These are phyloP conservation scores for Phytophthora agathidicida DNA, from an alignment of 352 stramenopile species.

Conservation along the genomic window DNA sequence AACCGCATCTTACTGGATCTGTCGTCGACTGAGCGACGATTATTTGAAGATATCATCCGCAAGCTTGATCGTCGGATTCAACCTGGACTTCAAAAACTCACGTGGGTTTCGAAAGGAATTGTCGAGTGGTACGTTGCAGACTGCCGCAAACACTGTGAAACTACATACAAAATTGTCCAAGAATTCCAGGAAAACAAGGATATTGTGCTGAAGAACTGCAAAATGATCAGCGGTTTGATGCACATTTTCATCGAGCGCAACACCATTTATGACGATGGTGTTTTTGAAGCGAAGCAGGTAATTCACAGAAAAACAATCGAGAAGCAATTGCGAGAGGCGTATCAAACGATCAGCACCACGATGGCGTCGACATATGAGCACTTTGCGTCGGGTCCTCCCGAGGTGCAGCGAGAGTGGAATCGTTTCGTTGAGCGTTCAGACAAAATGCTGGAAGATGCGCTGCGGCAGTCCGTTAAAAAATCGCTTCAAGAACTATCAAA, in stretches of 20 bases:
- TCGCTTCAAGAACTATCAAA: constrained; percentile 94
- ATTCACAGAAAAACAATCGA: constrained; percentile 89
- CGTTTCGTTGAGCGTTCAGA: constrained; percentile 91
- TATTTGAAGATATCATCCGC: constrained; percentile 96
- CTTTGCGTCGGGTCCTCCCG: constrained; percentile 87
- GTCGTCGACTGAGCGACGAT: constrained; percentile 84
- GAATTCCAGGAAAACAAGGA: constrained; percentile 92
- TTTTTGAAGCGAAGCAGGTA: constrained; percentile 93
- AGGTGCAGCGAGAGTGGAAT: constrained; percentile 94
- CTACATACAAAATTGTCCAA: constrained; percentile 88
- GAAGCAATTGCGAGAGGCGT: constrained; percentile 73
- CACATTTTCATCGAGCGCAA: constrained; percentile 95
- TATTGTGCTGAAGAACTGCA: constrained; percentile 88
- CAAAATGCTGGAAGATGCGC: constrained; percentile 90
- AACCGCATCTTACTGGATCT: constrained; percentile 95
- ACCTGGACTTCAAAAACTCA: constrained; percentile 93
- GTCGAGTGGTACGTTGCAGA: constrained; percentile 93
- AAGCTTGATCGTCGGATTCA: constrained; percentile 94
- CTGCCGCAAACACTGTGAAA: constrained; percentile 89
- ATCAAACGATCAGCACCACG: constrained; percentile 87
- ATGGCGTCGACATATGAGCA: constrained; percentile 93
- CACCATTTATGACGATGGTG: constrained; percentile 92
- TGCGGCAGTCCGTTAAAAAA: constrained; percentile 94
- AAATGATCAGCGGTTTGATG: constrained; percentile 87
- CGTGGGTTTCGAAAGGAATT: constrained; percentile 92